A percentile compares a stretch with the other conserved stretches of the same genome.
Evolutionary conservation across 352 stramenopile genomes (phyloP).

Genomic region (Globisporangium viniferum): DNA sequence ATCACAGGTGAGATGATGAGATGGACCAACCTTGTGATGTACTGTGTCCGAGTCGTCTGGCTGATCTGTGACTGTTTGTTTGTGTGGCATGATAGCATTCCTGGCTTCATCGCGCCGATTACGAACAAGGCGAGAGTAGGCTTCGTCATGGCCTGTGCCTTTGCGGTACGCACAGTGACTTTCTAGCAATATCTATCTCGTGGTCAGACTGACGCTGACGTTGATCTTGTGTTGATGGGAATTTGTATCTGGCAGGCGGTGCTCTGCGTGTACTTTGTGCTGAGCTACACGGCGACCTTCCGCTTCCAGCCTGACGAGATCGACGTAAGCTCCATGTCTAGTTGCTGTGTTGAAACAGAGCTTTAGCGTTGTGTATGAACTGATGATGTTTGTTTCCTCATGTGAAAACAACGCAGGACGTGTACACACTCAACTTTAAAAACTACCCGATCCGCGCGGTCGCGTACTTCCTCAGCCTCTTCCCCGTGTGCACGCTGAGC

Average conservation of each 20-base stretch:
- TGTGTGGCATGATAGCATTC: constrained; percentile 42
- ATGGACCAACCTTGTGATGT: not conserved
- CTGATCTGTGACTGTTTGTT: constrained; percentile 3
- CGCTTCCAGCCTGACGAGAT: constrained; percentile 77
- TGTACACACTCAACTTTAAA: constrained; percentile 90
- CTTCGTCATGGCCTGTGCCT: constrained; percentile 55
- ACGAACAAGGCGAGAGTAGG: constrained; percentile 77
- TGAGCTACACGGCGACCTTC: constrained; percentile 76
- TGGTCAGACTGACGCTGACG: not conserved
- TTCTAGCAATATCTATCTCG: not conserved
- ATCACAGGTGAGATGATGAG: constrained; percentile 60
- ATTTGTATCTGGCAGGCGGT: constrained; percentile 43
- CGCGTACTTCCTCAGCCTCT: constrained; percentile 86
- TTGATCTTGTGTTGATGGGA: not conserved
- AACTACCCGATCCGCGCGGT: constrained; percentile 71
- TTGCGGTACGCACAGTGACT: constrained; percentile 44
- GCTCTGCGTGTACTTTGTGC: constrained; percentile 73
- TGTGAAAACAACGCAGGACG: constrained; percentile 44
- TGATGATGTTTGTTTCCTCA: constrained; percentile 5
- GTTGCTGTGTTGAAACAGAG: not conserved
- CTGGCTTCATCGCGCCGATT: constrained; percentile 78
- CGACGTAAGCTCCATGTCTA: constrained; percentile 33
- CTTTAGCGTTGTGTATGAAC: too few relatives aligned
- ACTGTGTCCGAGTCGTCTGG: not conserved
- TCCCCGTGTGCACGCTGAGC: constrained; percentile 85